A percentile compares a stretch with the other conserved stretches of the same genome.
These are phyloP conservation scores for Diplocarpon rosae DNA, from an alignment of 2,329 filamentous ascomycete species.

Conservation along the genomic window DNA sequence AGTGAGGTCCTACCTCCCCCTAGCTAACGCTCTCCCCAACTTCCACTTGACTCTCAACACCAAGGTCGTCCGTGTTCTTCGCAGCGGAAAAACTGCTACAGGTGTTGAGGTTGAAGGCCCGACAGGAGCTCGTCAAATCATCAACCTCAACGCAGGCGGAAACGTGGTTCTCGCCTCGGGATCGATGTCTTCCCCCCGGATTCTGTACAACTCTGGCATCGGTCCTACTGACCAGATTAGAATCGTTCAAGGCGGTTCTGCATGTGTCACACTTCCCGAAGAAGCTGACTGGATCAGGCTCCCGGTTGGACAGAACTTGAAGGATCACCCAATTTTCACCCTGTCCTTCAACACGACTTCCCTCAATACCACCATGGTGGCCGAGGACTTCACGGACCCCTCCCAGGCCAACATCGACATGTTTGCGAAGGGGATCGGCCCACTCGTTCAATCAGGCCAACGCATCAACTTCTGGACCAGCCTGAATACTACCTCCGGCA, in stretches of 20 bases:
- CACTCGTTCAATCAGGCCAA: slow-evolving; percentile 32
- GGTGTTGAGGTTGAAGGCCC: slow-evolving; percentile 44
- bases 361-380: slow-evolving; percentile 3
- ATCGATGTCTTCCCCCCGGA: slow-evolving; percentile 19
- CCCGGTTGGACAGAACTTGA: slow-evolving; percentile 46
- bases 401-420: slow-evolving; percentile 31
- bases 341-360: slow-evolving; percentile 16
- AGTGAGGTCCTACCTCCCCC: slow-evolving; percentile 57
- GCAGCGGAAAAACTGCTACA: slow-evolving; percentile 47
- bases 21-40: slow-evolving; percentile 45
- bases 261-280: slow-evolving; percentile 31
- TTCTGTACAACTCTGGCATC: slow-evolving; percentile 25
- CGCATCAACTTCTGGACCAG: slow-evolving; percentile 39
- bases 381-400: slow-evolving; percentile 33
- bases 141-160: slow-evolving; percentile 22
- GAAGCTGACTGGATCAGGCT: slow-evolving; percentile 43
- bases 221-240: slow-evolving; percentile 29
- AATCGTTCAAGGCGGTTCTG: slow-evolving; percentile 18
- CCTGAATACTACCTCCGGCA: slow-evolving; percentile 32
- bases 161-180: slow-evolving; percentile 18
- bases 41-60: slow-evolving; percentile 57
- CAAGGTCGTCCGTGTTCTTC: slow-evolving; percentile 52
- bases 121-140: slow-evolving; percentile 28
- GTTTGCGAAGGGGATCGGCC: slow-evolving; percentile 29
- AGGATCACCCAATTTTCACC: slow-evolving; percentile 42